Conservation (phyloP, 192 early-diverging fungal genomes). For the Blastocladiella britannica region DNA sequence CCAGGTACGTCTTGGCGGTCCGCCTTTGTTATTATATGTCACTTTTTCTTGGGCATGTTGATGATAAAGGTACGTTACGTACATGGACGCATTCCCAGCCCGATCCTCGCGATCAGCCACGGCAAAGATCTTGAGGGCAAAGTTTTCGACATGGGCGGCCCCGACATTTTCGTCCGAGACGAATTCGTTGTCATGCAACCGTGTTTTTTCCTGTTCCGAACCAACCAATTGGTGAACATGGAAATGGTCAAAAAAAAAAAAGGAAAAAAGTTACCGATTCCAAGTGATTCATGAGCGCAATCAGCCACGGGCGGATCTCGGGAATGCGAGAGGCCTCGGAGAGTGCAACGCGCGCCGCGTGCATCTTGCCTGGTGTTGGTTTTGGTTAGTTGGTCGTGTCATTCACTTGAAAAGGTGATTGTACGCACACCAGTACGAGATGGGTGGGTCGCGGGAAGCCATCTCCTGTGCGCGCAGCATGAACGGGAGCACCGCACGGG, state of each 20-base stretch:
- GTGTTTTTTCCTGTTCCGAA: slow-evolving; percentile 42
- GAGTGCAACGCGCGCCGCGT: slow-evolving; percentile 65
- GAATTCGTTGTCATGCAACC: slow-evolving; percentile 35
- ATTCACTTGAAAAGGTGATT: background rate
- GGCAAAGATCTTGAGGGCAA: slow-evolving; percentile 71
- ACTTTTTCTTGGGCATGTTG: too few species aligned
- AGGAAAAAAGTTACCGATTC: slow-evolving; percentile 34
- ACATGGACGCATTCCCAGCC: slow-evolving; percentile 55
- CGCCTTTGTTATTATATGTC: too few species aligned
- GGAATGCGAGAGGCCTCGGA: slow-evolving; percentile 25
- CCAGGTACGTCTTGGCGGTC: slow-evolving; percentile 76
- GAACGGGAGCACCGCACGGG: slow-evolving; percentile 48
- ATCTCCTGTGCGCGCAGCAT: slow-evolving; percentile 71
- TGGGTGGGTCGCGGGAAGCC: slow-evolving; percentile 53
- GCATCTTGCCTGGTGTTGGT: slow-evolving; percentile 57
- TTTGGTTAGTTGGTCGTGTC: background rate
- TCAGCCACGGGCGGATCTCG: slow-evolving; percentile 37
- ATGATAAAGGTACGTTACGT: too few species aligned
- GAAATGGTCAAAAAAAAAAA: background rate
- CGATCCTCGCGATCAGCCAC: slow-evolving; percentile 87
- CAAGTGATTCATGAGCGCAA: slow-evolving; percentile 49
- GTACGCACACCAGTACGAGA: slow-evolving; percentile 75
- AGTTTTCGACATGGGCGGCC: slow-evolving; percentile 62
- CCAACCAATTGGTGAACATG: background rate
- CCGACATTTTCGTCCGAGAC: slow-evolving; percentile 58